Base-by-base conservation (phyloP, 768 basidiomycete genomes). In the Tylopilus sp. region DNA sequence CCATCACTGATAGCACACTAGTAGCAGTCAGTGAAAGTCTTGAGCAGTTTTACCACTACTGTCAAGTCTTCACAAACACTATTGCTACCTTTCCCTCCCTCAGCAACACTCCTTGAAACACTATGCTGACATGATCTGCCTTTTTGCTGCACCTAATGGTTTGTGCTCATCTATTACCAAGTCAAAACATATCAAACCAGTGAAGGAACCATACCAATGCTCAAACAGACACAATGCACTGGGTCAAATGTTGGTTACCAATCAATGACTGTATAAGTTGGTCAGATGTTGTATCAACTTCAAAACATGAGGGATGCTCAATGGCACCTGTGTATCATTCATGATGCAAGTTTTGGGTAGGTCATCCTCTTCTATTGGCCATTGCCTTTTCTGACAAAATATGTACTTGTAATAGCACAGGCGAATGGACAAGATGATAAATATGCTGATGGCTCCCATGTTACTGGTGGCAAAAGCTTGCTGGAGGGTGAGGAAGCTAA, bases 101-200 rank as follows among this genome's bases (percentile, higher is more conserved):
- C 23, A 12, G 4, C 45, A 47, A 10, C 45, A 47, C 13, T 15
- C 45, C 2, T 10, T 23, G 3, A 38, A 38, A 25, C 45, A 47
- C 15, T 47, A 47, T 3, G 22, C n/a, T 1, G n/a, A 25, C 3
- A 22, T 47, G 3, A 47, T 47, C 3, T 3, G 7, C 7, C 20
- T 38, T 2, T 47, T 47, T 13, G 23, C 35, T 1, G 35, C 23
- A 15, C 23, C 35, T 1, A 47, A 47, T 26, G 35, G 45, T 3
- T 8, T 47, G 12, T 33, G 11, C 13, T 33, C 31, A 15, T 33
- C 31, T 2, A 33, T 33, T 4, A 33, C 31, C 1, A 6, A 33
- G 35, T 22, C 31, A 3, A 45, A 45, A 18, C 51, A 52, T 9
- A 52, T 52, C 45, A 52, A 52, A 18, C 45, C 46, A 0, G 46